These are phyloP conservation scores for Nosema bombycis DNA, from an alignment of 371 early-diverging fungal genomes.

Conservation along the genomic window DNA sequence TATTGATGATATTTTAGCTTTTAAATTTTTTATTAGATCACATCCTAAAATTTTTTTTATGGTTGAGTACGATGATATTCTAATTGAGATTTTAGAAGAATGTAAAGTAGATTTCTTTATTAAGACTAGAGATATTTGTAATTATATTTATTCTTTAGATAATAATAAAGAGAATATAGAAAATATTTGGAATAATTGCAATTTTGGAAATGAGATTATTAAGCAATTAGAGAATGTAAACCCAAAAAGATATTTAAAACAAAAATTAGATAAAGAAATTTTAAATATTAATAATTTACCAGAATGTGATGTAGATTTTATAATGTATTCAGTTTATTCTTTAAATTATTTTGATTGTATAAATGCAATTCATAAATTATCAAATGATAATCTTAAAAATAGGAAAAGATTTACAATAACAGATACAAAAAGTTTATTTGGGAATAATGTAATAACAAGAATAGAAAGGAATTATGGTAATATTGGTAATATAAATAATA, in stretches of 20 bases:
- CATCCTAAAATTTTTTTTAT: slow-evolving; percentile 14
- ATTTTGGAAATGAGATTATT: slow-evolving; percentile 33
- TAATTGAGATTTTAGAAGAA: slow-evolving; percentile 35
- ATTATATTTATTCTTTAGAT: slow-evolving; percentile 37
- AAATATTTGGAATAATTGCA: slow-evolving; percentile 56
- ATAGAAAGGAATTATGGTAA: slow-evolving; percentile 48
- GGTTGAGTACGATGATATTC: slow-evolving; percentile 42
- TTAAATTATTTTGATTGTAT: slow-evolving; percentile 55
- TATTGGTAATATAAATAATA: slow-evolving; percentile 23
- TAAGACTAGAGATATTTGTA: slow-evolving; percentile 55
- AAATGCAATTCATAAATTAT: slow-evolving; percentile 53
- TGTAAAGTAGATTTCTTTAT: slow-evolving; percentile 53
- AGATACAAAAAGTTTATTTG: slow-evolving; percentile 41
- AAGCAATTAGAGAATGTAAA: slow-evolving; percentile 12
- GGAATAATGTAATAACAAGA: slow-evolving; percentile 49
- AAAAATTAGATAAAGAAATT: neutral
- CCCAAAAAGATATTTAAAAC: slow-evolving; percentile 11
- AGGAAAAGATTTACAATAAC: slow-evolving; percentile 13
- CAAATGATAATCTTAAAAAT: slow-evolving; percentile 35
- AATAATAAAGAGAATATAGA: slow-evolving; percentile 39
- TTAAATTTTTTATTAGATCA: slow-evolving; percentile 20
- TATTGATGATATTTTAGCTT: slow-evolving; percentile 3
- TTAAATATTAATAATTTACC: slow-evolving; percentile 50
- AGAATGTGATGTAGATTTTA: slow-evolving; percentile 51
- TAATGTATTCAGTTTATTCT: slow-evolving; percentile 32